phyloP scores from a whole-genome alignment of 2,329 filamentous ascomycete genomes.

The Calonectria montana region DNA sequence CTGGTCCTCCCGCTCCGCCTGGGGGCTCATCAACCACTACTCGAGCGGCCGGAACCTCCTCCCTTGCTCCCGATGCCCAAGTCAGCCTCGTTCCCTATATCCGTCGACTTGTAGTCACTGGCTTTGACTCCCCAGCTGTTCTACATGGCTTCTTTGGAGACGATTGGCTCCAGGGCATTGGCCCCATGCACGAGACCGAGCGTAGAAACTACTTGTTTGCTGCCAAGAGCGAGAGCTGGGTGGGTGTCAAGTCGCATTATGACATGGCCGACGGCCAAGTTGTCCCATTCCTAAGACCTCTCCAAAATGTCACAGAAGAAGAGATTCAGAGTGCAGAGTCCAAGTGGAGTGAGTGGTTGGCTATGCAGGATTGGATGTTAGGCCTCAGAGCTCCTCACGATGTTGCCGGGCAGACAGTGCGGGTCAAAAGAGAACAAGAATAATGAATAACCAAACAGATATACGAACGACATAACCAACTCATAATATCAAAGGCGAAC shows the following conservation, averaged over 20 bases:
- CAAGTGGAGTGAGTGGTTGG: constrained; percentile 93
- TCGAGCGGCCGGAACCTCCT: constrained; percentile 41
- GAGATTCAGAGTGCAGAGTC: constrained; percentile 87
- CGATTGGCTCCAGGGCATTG: constrained; percentile 84
- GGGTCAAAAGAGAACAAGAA: constrained; percentile 46
- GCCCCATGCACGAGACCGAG: constrained; percentile 87
- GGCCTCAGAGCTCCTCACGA: constrained; percentile 75
- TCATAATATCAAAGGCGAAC: background rate
- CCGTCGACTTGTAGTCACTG: constrained; percentile 88
- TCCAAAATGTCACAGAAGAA: constrained; percentile 79
- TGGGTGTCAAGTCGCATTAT: constrained; percentile 88
- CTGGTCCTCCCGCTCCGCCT: constrained; percentile 29
- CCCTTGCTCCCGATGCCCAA: constrained; percentile 35
- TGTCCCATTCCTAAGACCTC: constrained; percentile 86
- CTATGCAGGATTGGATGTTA: constrained; percentile 99
- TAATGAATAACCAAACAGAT: background rate
- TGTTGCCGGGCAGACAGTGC: constrained; percentile 42
- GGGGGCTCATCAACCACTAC: constrained; percentile 42
- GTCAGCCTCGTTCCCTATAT: constrained; percentile 89
- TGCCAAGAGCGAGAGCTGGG: constrained; percentile 92
- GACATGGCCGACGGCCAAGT: constrained; percentile 87
- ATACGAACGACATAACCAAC: background rate
- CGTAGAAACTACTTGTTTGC: constrained; percentile 95
- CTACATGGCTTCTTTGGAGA: constrained; percentile 98
- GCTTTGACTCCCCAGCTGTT: constrained; percentile 88